Percentiles rank a stretch among this genome's conserved stretches.
These are phyloP conservation scores for Phaeosphaeria sp. DNA, from an alignment of 2,329 filamentous ascomycete genomes.

Conservation along the genomic window DNA sequence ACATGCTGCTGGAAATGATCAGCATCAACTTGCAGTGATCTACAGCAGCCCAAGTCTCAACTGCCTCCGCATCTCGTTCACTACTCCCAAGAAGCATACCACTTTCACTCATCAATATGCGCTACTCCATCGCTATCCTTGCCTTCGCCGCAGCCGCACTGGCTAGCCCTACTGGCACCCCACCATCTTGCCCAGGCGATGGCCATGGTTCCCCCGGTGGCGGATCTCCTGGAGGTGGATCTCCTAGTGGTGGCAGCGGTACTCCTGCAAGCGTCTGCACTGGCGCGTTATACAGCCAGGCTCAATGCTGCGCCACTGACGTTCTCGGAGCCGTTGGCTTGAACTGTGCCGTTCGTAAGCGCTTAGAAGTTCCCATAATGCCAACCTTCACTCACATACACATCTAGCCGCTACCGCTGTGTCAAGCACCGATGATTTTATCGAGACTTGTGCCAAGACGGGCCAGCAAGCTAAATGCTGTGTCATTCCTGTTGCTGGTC, in stretches of 20 bases:
- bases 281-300: slow-evolving; percentile 6
- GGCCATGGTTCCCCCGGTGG: background rate
- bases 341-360: slow-evolving; percentile 13
- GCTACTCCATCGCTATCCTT: slow-evolving; percentile 6
- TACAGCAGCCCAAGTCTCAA: background rate
- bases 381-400: background rate
- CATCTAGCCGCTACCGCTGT: slow-evolving; percentile 6
- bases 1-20: background rate
- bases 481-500: slow-evolving; percentile 9
- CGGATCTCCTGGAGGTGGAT: background rate
- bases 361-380: background rate
- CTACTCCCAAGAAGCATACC: background rate
- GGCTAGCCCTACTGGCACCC: background rate
- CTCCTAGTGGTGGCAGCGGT: background rate
- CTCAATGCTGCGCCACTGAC: slow-evolving; percentile 17
- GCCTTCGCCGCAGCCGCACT: slow-evolving; percentile 7
- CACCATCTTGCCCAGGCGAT: background rate
- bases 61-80: background rate
- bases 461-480: slow-evolving; percentile 18
- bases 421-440: slow-evolving; percentile 3
- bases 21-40: background rate
- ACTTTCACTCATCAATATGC: slow-evolving; percentile 9
- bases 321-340: slow-evolving; percentile 7
- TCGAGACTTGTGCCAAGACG: slow-evolving; percentile 3
- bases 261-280: slow-evolving; percentile 6